A percentile compares a stretch with the other conserved stretches of the same genome.
These are phyloP conservation scores for Thyridium curvatum DNA, from an alignment of 2,329 filamentous ascomycete species.

Conservation along the genomic window DNA sequence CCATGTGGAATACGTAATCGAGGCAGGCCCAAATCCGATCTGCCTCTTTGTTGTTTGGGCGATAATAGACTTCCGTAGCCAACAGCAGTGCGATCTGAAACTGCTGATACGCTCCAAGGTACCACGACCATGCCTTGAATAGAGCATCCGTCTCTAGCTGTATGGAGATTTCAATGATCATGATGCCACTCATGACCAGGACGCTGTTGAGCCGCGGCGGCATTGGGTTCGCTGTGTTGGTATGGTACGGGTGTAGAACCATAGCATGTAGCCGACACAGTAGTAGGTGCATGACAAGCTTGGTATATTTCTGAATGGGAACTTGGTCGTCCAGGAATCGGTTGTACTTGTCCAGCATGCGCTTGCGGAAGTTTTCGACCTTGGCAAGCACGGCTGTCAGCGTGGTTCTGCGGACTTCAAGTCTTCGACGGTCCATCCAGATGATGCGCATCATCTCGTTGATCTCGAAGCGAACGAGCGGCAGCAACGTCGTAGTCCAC, in stretches of 20 bases:
- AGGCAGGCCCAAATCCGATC: constrained; percentile 64
- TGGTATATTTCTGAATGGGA: constrained; percentile 57
- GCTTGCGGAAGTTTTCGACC: constrained; percentile 60
- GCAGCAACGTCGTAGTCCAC: constrained; percentile 65
- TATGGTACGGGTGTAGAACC: constrained; percentile 62
- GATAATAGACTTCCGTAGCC: constrained; percentile 58
- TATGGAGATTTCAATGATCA: constrained; percentile 41
- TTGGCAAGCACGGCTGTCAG: constrained; percentile 60
- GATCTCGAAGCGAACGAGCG: constrained; percentile 64
- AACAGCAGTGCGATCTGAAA: constrained; percentile 66
- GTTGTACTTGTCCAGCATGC: constrained; percentile 60
- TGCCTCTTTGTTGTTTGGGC: constrained; percentile 49
- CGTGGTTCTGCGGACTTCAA: constrained; percentile 55
- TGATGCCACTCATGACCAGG: constrained; percentile 53
- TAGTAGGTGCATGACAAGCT: constrained; percentile 58
- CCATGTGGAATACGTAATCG: constrained; percentile 64
- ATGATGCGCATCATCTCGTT: constrained; percentile 66
- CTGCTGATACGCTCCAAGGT: constrained; percentile 63
- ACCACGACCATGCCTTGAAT: constrained; percentile 62
- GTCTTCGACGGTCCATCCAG: constrained; percentile 61
- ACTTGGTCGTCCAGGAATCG: constrained; percentile 52
- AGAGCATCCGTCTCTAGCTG: constrained; percentile 34
- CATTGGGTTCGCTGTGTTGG: constrained; percentile 37
- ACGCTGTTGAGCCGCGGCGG: constrained; percentile 58
- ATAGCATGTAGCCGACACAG: constrained; percentile 59